phyloP scores from a whole-genome alignment of 2,329 filamentous ascomycete species.

The Davidsoniella eucalypti region DNA sequence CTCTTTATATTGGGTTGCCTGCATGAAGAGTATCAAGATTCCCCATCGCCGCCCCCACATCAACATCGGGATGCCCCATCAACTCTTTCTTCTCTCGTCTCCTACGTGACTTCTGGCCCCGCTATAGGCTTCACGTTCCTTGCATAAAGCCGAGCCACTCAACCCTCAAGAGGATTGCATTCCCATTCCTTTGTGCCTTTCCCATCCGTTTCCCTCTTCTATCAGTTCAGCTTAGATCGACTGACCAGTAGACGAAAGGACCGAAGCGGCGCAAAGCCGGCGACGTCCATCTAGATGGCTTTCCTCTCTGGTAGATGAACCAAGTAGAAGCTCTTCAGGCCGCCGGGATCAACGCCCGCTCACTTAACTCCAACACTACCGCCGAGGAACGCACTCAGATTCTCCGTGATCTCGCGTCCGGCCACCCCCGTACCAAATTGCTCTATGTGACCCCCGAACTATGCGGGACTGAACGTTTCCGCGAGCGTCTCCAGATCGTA shows the following conservation, averaged over 20 bases:
- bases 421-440: conserved; percentile 66
- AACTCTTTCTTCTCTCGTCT: neutral
- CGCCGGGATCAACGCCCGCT: conserved; percentile 63
- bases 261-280: too few relatives aligned
- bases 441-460: conserved; percentile 90
- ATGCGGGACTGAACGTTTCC: conserved; percentile 63
- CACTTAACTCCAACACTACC: conserved; percentile 72
- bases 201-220: neutral
- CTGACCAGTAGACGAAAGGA: neutral
- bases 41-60: neutral
- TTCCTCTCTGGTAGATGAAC: conserved; percentile 46
- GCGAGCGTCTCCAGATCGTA: conserved; percentile 54
- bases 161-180: too few relatives aligned
- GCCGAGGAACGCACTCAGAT: conserved; percentile 48
- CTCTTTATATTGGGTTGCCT: neutral
- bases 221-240: too few relatives aligned
- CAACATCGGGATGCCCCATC: neutral
- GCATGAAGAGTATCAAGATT: neutral
- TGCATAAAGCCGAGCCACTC: neutral
- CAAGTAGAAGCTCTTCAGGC: conserved; percentile 68
- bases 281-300: too few relatives aligned
- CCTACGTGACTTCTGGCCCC: neutral
- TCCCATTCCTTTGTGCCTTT: too few relatives aligned
- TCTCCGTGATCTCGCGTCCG: conserved; percentile 67
- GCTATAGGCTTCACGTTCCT: neutral